These are phyloP conservation scores for Anthracocystis walkeri DNA, from an alignment of 1,284 basidiomycete genomes.

Conservation along the genomic window DNA sequence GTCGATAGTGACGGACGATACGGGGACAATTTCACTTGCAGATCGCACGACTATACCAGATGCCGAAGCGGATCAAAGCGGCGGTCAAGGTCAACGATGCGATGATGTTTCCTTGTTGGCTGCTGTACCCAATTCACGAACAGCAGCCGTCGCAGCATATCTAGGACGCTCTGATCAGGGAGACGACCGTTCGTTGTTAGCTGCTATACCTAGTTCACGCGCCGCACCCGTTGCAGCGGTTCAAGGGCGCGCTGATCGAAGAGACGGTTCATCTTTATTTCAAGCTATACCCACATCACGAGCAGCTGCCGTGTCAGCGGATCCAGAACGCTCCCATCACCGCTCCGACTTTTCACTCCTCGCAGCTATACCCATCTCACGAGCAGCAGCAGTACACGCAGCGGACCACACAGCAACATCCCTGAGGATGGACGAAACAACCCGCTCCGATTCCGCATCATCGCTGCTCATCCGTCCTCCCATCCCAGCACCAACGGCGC, in stretches of 20 bases:
- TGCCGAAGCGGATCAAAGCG: not conserved
- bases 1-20: not conserved
- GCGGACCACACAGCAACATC: not conserved
- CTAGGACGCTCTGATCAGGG: too few species aligned
- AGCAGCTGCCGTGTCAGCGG: not conserved
- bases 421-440: not conserved
- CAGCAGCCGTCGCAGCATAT: too few species aligned
- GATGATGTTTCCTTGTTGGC: not conserved
- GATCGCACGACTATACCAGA: not conserved
- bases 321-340: too few species aligned
- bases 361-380: not conserved
- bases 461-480: slow-evolving; percentile 25
- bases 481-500: not conserved
- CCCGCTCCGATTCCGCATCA: slow-evolving; percentile 9
- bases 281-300: not conserved
- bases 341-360: too few species aligned
- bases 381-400: not conserved
- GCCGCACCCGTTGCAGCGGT: too few species aligned
- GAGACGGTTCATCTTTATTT: too few species aligned
- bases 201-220: too few species aligned
- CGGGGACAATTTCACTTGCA: not conserved
- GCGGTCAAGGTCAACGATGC: not conserved
- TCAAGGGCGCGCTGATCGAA: too few species aligned
- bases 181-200: too few species aligned
- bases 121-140: too few species aligned